Conservation (phyloP, 345 rosid genomes). For the Sonneratia alba region DNA sequence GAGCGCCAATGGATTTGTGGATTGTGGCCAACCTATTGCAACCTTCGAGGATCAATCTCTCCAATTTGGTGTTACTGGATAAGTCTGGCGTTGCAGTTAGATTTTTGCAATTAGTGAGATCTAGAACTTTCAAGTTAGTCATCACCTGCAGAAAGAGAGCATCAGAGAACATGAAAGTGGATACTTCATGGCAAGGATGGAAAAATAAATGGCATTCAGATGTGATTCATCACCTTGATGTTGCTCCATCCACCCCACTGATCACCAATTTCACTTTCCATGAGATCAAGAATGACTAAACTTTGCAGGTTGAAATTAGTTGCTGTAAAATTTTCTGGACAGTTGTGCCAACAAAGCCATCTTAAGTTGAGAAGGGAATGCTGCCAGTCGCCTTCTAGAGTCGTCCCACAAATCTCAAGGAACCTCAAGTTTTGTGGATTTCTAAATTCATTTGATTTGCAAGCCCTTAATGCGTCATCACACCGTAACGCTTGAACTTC, state of each 20-base stretch:
- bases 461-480: background rate
- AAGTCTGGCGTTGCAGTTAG: slow-evolving; percentile 19
- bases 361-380: background rate
- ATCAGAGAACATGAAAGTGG: no score
- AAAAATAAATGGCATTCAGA: no score
- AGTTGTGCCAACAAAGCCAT: slow-evolving; percentile 1
- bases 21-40: slow-evolving; percentile 17
- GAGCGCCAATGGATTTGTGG: slow-evolving; percentile 18
- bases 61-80: slow-evolving; percentile 13
- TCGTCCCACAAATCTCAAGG: background rate
- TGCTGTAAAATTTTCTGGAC: background rate
- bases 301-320: background rate
- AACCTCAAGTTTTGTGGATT: background rate
- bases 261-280: background rate
- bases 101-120: slow-evolving; percentile 13
- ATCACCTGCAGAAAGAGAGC: slow-evolving; percentile 12
- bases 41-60: slow-evolving; percentile 18
- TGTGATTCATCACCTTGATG: background rate
- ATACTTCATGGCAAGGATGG: no score
- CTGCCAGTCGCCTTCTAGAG: background rate
- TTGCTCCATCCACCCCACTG: background rate
- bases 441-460: background rate
- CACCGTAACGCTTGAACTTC: no score
- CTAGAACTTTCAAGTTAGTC: slow-evolving; percentile 17
- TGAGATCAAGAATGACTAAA: slow-evolving; percentile 1